Base-by-base conservation (phyloP, 2,329 filamentous ascomycete species). In the Fusarium coicis region DNA sequence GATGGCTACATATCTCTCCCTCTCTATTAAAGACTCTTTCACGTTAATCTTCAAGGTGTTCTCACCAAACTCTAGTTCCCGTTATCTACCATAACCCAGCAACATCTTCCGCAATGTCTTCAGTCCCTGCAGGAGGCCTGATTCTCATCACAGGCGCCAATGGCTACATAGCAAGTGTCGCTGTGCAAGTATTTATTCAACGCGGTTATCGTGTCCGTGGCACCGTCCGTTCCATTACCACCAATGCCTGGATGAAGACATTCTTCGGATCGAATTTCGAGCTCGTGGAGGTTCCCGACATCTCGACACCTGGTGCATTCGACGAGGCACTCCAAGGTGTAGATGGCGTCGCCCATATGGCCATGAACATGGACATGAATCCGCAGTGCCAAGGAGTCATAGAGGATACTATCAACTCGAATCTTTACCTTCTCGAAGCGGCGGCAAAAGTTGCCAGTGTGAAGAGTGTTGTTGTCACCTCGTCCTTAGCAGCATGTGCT, bases 301-400 rank as follows among this genome's bases (percentile, higher is more conserved):
- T 54, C 23, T 28, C 34, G 14, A 28, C 2, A 4, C 23, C 34
- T 4, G 23, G 19, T 54, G 50, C 23, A 1, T 54, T 40, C 10
- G 23, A 40, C 4, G 4, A 40, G 11, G 23, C 19, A 2, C 50
- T 54, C 14, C 0, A n/a, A 7, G 50, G 10, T 10, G 50, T 54
- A 3, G 34, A 54, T 10, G 50, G 50, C 15, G 23, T 54, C 19
- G 50, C 9, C 2, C 50, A 54, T 54, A 40, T 15, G 7, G 34
- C 50, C 5, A 54, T 54, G 34, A 30, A 54, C 23, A 40, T 54
- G 50, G 50, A 30, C 4, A 54, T 54, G 34, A 40, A 54, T 23
- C 50, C 34, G 2, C 19, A 54, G 18, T 28, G 40, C 19, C 34
- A 54, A 18, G 50, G 2, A 1, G 23, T 30, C 2, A 40, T 54